phyloP scores from a whole-genome alignment of 805 yeast genomes.

The Metschnikowia lunata region DNA sequence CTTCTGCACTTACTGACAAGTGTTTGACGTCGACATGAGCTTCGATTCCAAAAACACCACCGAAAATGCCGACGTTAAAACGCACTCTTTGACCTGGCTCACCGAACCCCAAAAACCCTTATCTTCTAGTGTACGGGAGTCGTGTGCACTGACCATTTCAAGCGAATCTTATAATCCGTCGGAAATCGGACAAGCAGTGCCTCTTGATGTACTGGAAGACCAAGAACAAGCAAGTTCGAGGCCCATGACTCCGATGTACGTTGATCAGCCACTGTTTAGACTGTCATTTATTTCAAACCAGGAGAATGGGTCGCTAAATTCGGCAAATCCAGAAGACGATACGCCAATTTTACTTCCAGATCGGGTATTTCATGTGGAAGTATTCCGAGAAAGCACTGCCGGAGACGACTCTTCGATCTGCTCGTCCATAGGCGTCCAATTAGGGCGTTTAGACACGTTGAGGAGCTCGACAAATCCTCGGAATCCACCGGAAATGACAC shows the following conservation, averaged over 20 bases:
- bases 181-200: constrained; percentile 21
- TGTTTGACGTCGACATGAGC: too few species aligned
- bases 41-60: too few species aligned
- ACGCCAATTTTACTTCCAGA: not conserved
- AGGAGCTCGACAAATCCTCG: constrained; percentile 8
- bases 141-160: constrained; percentile 9
- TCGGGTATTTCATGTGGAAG: too few species aligned
- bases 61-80: too few species aligned
- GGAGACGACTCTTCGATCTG: constrained; percentile 14
- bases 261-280: not conserved
- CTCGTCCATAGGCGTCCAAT: constrained; percentile 15
- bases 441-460: constrained; percentile 22
- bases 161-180: constrained; percentile 17
- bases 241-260: constrained; percentile 12
- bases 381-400: not conserved
- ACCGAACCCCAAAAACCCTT: constrained; percentile 1
- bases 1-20: too few species aligned
- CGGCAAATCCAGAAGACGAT: not conserved
- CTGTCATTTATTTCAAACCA: too few species aligned
- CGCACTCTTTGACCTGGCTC: not conserved
- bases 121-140: constrained; percentile 4
- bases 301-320: not conserved
- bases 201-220: constrained; percentile 10
- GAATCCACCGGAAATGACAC: constrained; percentile 26
- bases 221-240: constrained; percentile 5